phyloP scores from a whole-genome alignment of 1,139 yeast species.

The Taphrina pruni region DNA sequence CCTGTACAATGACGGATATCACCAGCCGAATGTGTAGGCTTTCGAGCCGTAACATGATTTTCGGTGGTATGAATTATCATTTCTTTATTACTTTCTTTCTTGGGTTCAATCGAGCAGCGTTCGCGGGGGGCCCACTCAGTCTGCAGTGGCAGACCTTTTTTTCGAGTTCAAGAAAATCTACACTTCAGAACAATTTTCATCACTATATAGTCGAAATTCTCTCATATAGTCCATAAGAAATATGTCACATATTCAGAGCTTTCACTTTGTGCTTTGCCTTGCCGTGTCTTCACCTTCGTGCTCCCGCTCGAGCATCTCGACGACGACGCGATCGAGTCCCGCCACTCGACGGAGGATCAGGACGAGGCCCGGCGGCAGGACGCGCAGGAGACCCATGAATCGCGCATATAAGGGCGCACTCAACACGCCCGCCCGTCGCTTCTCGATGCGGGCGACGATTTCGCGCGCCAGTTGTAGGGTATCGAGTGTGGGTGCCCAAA shows the following conservation, averaged over 20 bases:
- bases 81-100: too few relatives aligned
- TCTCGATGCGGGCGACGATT: slow-evolving; percentile 63
- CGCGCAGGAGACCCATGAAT: slow-evolving; percentile 71
- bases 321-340: slow-evolving; percentile 63
- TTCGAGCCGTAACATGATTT: neutral
- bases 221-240: too few relatives aligned
- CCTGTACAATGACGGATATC: slow-evolving; percentile 6
- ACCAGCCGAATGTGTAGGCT: neutral
- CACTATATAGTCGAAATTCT: too few relatives aligned
- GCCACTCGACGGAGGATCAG: slow-evolving; percentile 61
- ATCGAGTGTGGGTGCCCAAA: slow-evolving; percentile 81
- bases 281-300: neutral
- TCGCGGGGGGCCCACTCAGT: too few relatives aligned
- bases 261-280: too few relatives aligned
- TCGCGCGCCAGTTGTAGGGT: slow-evolving; percentile 67
- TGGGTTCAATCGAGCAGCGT: too few relatives aligned
- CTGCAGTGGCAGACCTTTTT: too few relatives aligned
- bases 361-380: slow-evolving; percentile 74
- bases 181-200: too few relatives aligned
- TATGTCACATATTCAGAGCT: too few relatives aligned
- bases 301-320: neutral
- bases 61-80: too few relatives aligned
- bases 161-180: too few relatives aligned
- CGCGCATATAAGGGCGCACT: slow-evolving; percentile 77
- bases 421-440: slow-evolving; percentile 72